Percentiles rank a stretch among this genome's conserved stretches.
Evolutionary conservation across 2,329 filamentous ascomycete genomes (phyloP).

Genomic region (Aurifilum marmelostoma): DNA sequence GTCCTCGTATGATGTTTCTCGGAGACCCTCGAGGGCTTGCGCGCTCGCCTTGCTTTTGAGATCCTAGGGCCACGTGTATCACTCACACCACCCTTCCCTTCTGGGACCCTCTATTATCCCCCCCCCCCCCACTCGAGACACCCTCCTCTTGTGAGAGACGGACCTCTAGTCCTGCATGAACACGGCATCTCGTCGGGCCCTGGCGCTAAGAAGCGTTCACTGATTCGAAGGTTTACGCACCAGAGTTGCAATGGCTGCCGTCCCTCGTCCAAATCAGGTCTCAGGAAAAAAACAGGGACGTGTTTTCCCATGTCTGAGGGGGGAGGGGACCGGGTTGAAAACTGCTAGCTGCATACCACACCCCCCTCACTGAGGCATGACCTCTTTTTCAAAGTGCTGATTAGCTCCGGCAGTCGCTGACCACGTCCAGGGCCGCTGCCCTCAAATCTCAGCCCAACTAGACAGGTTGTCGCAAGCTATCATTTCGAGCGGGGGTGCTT

Average conservation of each 20-base stretch:
- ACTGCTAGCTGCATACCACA: background rate
- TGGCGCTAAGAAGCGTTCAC: slow-evolving; percentile 48
- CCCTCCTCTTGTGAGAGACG: background rate
- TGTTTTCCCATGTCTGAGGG: background rate
- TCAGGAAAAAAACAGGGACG: background rate
- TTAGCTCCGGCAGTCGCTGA: slow-evolving; percentile 1
- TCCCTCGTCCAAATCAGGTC: background rate
- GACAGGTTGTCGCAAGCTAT: background rate
- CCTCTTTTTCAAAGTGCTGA: background rate
- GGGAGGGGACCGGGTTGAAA: background rate
- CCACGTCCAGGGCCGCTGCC: background rate
- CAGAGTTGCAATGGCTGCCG: slow-evolving; percentile 5
- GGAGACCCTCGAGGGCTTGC: background rate
- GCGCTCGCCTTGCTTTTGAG: background rate
- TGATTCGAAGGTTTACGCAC: slow-evolving; percentile 11
- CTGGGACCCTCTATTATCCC: background rate
- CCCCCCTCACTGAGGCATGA: background rate
- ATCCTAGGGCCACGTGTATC: slow-evolving; percentile 18
- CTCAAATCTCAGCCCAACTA: background rate
- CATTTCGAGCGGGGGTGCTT: background rate
- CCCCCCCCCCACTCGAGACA: background rate
- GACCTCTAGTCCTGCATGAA: slow-evolving; percentile 38
- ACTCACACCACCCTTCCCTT: background rate
- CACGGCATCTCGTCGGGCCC: slow-evolving; percentile 56
- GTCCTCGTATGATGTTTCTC: slow-evolving; percentile 2